Percentiles rank a stretch among this genome's conserved stretches.
Evolutionary conservation across 1,139 yeast species (phyloP).

Genomic region (Geotrichum reessii): DNA sequence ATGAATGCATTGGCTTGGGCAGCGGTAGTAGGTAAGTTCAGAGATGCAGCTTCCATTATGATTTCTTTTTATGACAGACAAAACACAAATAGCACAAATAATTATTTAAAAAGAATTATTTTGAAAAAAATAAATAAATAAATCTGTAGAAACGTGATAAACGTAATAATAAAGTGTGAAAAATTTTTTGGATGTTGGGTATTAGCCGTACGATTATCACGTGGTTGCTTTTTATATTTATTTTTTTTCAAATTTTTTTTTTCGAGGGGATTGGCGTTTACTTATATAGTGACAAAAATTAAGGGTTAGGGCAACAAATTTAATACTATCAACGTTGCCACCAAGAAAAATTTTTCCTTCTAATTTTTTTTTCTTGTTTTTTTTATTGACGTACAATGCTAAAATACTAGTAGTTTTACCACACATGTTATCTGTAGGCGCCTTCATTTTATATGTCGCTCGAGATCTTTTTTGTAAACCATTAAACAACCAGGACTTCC

Average conservation of each 20-base stretch:
- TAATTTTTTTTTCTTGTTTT: not conserved
- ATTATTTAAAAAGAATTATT: not conserved
- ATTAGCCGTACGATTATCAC: not conserved
- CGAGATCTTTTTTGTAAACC: too few relatives aligned
- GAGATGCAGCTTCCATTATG: slow-evolving; percentile 16
- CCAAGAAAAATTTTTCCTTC: not conserved
- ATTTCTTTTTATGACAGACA: not conserved
- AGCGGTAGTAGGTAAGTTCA: slow-evolving; percentile 63
- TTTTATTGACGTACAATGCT: not conserved
- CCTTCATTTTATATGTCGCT: not conserved
- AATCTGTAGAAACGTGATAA: not conserved
- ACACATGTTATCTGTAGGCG: not conserved
- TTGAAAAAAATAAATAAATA: not conserved
- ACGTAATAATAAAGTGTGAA: not conserved
- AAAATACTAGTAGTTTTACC: not conserved
- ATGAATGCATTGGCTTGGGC: slow-evolving; percentile 73
- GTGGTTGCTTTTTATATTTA: not conserved
- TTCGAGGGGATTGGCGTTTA: not conserved
- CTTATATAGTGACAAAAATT: not conserved
- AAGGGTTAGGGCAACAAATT: not conserved
- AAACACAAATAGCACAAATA: not conserved
- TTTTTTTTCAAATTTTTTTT: not conserved
- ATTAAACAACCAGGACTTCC: too few relatives aligned
- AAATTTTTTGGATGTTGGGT: not conserved
- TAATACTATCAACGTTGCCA: not conserved